Evolutionary conservation across 352 stramenopile species (phyloP), one percentile per base, ranked within the genome.

Genomic region (Phytophthora macrochlamydospora): DNA sequence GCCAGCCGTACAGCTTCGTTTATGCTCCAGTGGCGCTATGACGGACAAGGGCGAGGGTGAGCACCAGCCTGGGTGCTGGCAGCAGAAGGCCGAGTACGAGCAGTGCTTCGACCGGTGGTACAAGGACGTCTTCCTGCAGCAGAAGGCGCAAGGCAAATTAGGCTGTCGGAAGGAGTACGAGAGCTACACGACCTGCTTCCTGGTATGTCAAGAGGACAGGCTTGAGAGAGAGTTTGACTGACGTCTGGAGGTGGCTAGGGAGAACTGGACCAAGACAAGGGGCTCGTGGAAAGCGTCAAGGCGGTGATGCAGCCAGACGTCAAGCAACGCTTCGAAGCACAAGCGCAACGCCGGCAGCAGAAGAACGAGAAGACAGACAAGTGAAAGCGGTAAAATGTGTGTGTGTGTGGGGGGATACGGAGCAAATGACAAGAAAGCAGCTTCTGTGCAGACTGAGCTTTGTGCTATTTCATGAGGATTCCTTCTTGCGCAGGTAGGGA

Each of bases 81-180:
- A 11, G 35, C 35, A 11, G 35, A 40, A 40, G 35, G 35, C 35
- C 9, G 35, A 6, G 35, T 45, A 9, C 43, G 7, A 24, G 63
- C 82, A 93, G 59, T 95, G 87, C 77, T 95, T 95, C 73, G 87
- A 95, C 62, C 76, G 83, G 69, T 95, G 87, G 87, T 95, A 94
- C 72, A 91, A 85, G 50, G 75, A 94, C 38, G 76, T 94, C 31
- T 95, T 95, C 60, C 69, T 95, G 18, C 83, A 92, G 75, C 73
- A 91, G 46, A 94, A 92, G 59, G 85, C 82, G 35, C 52, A 88
- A 35, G 84, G 83, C 54, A 67, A 87, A 58, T 67, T 93, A 12
- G 87, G 87, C 52, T 95, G 87, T 51, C 74, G 90, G 61, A 76
- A 91, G 40, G 83, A 94, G 71, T 95, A 95, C 74, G 80, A 89